Evolutionary conservation across 2,329 filamentous ascomycete species (phyloP).

Genomic region (Coniella lustricola): DNA sequence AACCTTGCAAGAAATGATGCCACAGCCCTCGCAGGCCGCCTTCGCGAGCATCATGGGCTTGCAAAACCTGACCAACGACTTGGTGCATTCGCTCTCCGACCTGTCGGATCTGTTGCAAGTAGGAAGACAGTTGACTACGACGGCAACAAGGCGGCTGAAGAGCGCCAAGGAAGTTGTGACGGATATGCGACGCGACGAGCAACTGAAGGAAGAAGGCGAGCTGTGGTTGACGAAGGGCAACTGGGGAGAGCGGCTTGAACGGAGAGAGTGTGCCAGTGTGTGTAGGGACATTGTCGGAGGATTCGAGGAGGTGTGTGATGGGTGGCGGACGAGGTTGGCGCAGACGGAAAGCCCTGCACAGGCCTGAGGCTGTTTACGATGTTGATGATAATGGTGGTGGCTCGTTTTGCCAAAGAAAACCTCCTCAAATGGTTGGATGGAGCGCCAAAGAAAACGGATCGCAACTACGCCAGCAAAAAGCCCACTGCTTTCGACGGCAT

Average conservation of each 20-base stretch:
- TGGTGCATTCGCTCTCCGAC: conserved; percentile 75
- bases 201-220: conserved; percentile 74
- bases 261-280: conserved; percentile 73
- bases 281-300: conserved; percentile 86
- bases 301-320: conserved; percentile 84
- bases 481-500: too few relatives aligned
- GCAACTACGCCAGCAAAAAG: too few relatives aligned
- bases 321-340: conserved; percentile 70
- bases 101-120: conserved; percentile 91
- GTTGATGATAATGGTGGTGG: too few relatives aligned
- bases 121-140: conserved; percentile 79
- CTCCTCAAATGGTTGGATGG: too few relatives aligned
- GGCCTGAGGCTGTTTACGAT: conserved; percentile 22
- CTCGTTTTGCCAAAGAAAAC: too few relatives aligned
- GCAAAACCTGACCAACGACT: conserved; percentile 62
- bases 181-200: conserved; percentile 77
- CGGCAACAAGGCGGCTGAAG: conserved; percentile 71
- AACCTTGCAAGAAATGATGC: conserved; percentile 59
- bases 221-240: conserved; percentile 74
- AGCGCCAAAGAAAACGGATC: too few relatives aligned
- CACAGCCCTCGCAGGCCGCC: conserved; percentile 54
- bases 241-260: conserved; percentile 71
- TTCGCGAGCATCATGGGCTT: conserved; percentile 62
- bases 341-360: conserved; percentile 48
- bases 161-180: conserved; percentile 78